phyloP scores from a whole-genome alignment of 108 stramenopile species.

The Parietichytrium sp. region DNA sequence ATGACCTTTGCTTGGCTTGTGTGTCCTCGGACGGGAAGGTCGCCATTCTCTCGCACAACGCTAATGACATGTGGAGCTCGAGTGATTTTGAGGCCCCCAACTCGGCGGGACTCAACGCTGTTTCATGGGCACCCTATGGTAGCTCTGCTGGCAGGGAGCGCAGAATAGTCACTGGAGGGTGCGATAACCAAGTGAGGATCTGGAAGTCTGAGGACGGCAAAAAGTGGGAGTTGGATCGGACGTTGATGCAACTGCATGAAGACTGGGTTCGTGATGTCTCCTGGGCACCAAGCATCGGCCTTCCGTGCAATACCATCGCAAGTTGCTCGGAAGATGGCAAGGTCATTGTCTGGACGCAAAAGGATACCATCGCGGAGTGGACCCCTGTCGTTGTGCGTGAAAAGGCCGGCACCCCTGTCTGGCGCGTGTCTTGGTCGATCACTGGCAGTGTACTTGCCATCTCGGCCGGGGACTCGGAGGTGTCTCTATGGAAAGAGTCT shows the following conservation, averaged over 20 bases:
- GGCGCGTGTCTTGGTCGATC: constrained; percentile 95
- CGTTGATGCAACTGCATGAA: constrained; percentile 22
- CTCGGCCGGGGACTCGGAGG: constrained; percentile 85
- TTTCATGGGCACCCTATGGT: constrained; percentile 79
- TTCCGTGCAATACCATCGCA: constrained; percentile 84
- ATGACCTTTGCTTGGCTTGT: constrained; percentile 70
- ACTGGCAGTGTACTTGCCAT: constrained; percentile 96
- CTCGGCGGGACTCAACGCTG: constrained; percentile 48
- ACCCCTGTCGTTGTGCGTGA: constrained; percentile 69
- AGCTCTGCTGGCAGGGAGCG: neutral
- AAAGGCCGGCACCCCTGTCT: constrained; percentile 83
- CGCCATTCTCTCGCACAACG: constrained; percentile 70
- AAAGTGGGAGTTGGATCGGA: too few relatives aligned
- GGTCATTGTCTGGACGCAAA: constrained; percentile 90
- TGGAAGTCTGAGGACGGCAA: neutral
- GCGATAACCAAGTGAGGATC: constrained; percentile 88
- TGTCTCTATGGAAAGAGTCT: constrained; percentile 90
- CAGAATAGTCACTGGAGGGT: constrained; percentile 88
- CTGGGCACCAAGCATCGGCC: constrained; percentile 80
- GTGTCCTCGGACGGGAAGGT: constrained; percentile 81
- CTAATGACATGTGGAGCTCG: constrained; percentile 69
- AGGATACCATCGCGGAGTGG: constrained; percentile 62
- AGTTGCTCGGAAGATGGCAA: constrained; percentile 88
- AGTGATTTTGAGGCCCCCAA: neutral
- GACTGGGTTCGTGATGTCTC: constrained; percentile 99